phyloP scores from a whole-genome alignment of 129 eudicot species.

The Calendula officinalis region DNA sequence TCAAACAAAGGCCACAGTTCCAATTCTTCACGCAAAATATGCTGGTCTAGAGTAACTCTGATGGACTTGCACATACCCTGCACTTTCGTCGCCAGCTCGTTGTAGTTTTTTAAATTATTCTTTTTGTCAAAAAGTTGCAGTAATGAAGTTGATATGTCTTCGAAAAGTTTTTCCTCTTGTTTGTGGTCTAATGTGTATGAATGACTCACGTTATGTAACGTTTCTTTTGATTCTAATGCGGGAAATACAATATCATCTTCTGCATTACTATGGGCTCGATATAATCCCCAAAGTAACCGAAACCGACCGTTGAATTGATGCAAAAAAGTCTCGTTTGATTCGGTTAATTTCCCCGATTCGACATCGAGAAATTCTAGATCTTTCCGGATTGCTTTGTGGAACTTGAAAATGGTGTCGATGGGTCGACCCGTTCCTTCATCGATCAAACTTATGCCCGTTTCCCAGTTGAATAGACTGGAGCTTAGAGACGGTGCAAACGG shows the following conservation, averaged over 20 bases:
- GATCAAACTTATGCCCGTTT: conserved; percentile 66
- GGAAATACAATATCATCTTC: conserved; percentile 99
- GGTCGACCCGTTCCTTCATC: conserved; percentile 70
- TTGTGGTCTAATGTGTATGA: conserved; percentile 96
- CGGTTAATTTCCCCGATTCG: conserved; percentile 84
- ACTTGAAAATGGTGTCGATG: conserved; percentile 88
- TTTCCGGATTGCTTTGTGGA: conserved; percentile 95
- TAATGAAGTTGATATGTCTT: conserved; percentile 86
- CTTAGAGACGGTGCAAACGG: conserved; percentile 86
- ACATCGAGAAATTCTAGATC: conserved; percentile 89
- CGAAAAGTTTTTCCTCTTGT: conserved; percentile 93
- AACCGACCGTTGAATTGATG: conserved; percentile 90
- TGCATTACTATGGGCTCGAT: conserved; percentile 96
- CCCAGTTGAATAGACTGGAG: conserved; percentile 95
- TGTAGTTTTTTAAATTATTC: conserved; percentile 51
- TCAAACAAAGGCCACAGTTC: conserved; percentile 98
- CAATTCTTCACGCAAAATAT: conserved; percentile 93
- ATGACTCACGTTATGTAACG: conserved; percentile 93
- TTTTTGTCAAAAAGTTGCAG: conserved; percentile 62
- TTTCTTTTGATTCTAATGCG: conserved; percentile 93
- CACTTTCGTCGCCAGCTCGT: conserved; percentile 79
- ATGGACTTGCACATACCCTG: conserved; percentile 99
- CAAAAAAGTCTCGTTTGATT: conserved; percentile 66
- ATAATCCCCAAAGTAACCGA: conserved; percentile 95
- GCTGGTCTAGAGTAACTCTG: conserved; percentile 92